Percentiles rank a stretch among this genome's conserved stretches.
Evolutionary conservation across 2,329 filamentous ascomycete species (phyloP).

Genomic region (Hypoxylon sp.): DNA sequence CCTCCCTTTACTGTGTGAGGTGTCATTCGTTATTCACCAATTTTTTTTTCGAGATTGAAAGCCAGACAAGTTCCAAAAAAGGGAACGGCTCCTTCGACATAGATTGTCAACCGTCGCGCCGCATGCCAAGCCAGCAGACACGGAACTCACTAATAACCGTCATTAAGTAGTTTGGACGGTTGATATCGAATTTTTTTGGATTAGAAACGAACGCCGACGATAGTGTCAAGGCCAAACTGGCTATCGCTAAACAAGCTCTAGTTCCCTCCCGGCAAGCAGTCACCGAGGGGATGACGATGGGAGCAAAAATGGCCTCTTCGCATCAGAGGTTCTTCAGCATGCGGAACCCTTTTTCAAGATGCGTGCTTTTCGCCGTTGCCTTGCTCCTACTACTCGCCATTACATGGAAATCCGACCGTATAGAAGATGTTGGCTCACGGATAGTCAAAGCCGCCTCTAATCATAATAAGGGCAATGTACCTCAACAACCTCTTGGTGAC

Average conservation of each 20-base stretch:
- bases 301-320: slow-evolving; percentile 58
- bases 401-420: slow-evolving; percentile 60
- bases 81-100: slow-evolving; percentile 35
- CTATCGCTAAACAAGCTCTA: slow-evolving; percentile 38
- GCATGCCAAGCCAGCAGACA: slow-evolving; percentile 43
- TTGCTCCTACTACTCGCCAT: slow-evolving; percentile 61
- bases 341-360: slow-evolving; percentile 65
- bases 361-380: slow-evolving; percentile 61
- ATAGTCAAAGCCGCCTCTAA: slow-evolving; percentile 60
- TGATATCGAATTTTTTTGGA: slow-evolving; percentile 26
- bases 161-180: slow-evolving; percentile 38
- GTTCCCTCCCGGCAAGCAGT: slow-evolving; percentile 44
- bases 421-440: slow-evolving; percentile 59
- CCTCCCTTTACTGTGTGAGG: slow-evolving; percentile 42
- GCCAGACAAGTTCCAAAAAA: slow-evolving; percentile 23
- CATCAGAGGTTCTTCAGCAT: slow-evolving; percentile 63
- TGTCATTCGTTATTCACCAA: slow-evolving; percentile 45
- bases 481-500: slow-evolving; percentile 54
- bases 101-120: slow-evolving; percentile 41
- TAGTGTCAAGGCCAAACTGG: slow-evolving; percentile 21
- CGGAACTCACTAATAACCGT: slow-evolving; percentile 43
- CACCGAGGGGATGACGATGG: slow-evolving; percentile 54
- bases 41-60: slow-evolving; percentile 37
- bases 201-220: slow-evolving; percentile 21
- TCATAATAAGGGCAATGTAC: slow-evolving; percentile 51